Percentiles rank a stretch among this genome's conserved stretches.
phyloP scores from a whole-genome alignment of 164 flowering plant genomes.

The Stephania yunnanensis region DNA sequence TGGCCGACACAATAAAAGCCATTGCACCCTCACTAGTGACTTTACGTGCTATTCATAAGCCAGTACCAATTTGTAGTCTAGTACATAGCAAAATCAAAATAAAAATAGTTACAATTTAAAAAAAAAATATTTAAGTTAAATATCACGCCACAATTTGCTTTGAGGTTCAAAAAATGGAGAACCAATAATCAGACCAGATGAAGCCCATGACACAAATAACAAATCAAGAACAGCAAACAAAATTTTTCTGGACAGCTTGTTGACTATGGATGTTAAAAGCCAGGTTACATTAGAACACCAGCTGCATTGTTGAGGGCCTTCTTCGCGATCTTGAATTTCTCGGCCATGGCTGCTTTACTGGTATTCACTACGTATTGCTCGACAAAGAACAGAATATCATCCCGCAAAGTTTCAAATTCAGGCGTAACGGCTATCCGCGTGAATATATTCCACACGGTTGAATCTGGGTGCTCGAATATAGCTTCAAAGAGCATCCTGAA shows the following conservation, averaged over 20 bases:
- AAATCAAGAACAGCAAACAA: neutral
- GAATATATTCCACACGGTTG: slow-evolving; percentile 71
- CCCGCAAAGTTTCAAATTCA: slow-evolving; percentile 61
- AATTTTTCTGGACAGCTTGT: neutral
- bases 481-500: slow-evolving; percentile 77
- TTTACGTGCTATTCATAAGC: no score
- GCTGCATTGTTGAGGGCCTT: slow-evolving; percentile 62
- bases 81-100: no score
- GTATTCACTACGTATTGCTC: slow-evolving; percentile 43
- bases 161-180: no score
- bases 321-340: slow-evolving; percentile 59
- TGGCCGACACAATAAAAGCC: no score
- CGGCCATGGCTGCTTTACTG: slow-evolving; percentile 17
- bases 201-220: no score
- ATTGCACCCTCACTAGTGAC: no score
- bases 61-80: no score
- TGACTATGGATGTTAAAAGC: neutral
- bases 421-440: slow-evolving; percentile 68
- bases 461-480: slow-evolving; percentile 60
- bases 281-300: slow-evolving; percentile 58
- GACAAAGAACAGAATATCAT: slow-evolving; percentile 59
- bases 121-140: no score
- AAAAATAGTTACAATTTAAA: no score
- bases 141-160: no score
- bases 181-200: no score